Percentiles rank a stretch among this genome's conserved stretches.
Evolutionary conservation across 2,329 filamentous ascomycete species (phyloP).

Genomic region (Apiospora aurea): DNA sequence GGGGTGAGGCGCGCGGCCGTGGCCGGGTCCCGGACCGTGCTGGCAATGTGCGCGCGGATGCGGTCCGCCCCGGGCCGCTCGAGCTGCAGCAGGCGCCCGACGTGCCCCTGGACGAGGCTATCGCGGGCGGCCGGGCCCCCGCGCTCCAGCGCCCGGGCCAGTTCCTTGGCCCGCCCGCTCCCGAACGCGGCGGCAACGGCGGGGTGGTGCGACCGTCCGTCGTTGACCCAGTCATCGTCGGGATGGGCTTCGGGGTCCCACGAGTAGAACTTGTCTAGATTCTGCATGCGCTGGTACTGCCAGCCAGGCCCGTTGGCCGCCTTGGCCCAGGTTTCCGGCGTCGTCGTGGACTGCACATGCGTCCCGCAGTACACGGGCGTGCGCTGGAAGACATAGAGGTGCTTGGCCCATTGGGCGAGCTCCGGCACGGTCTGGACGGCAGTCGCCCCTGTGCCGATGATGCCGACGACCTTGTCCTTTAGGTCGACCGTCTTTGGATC

Average conservation of each 20-base stretch:
- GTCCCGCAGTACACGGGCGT: conserved; percentile 54
- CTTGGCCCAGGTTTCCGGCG: not conserved
- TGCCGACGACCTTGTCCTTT: conserved; percentile 49
- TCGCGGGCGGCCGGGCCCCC: not conserved
- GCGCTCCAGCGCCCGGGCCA: no score
- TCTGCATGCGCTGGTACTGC: conserved; percentile 47
- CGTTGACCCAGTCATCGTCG: conserved; percentile 40
- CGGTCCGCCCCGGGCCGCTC: conserved; percentile 36
- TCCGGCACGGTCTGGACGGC: conserved; percentile 53
- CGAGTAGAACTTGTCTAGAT: conserved; percentile 46
- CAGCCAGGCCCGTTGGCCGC: conserved; percentile 35
- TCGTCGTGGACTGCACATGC: conserved; percentile 48
- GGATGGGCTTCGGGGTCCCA: conserved; percentile 36
- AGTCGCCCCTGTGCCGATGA: conserved; percentile 60
- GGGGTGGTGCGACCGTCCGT: not conserved
- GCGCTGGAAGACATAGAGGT: conserved; percentile 63
- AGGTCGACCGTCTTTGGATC: conserved; percentile 51
- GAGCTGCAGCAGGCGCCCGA: not conserved
- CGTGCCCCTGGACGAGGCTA: not conserved
- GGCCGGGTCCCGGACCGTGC: conserved; percentile 49
- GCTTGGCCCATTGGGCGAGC: conserved; percentile 55
- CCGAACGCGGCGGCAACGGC: not conserved
- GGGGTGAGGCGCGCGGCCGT: conserved; percentile 57
- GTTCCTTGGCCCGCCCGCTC: not conserved
- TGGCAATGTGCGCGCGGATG: conserved; percentile 47